phyloP scores from a whole-genome alignment of 1,284 basidiomycete species.

The Ustilago shanxiensis region DNA sequence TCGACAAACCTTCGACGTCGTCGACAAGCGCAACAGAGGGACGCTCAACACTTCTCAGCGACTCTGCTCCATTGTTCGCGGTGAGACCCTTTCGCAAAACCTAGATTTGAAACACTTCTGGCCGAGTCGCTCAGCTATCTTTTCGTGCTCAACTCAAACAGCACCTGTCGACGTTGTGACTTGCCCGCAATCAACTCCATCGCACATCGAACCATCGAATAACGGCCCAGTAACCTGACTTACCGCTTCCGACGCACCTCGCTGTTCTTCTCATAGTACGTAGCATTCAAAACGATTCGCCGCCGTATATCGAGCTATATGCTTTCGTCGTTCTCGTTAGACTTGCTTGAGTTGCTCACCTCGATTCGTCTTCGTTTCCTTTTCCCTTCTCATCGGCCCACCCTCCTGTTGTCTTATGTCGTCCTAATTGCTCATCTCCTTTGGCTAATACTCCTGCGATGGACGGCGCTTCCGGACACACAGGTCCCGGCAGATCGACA shows the following conservation, averaged over 20 bases:
- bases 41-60: neutral
- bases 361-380: neutral
- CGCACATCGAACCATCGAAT: neutral
- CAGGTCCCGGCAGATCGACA: neutral
- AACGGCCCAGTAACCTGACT: neutral
- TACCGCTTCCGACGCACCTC: neutral
- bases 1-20: neutral
- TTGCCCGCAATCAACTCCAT: neutral
- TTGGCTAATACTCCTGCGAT: neutral
- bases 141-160: neutral
- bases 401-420: too few relatives aligned
- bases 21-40: neutral
- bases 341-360: slow-evolving; percentile 4
- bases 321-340: neutral
- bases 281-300: neutral
- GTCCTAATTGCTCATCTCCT: neutral
- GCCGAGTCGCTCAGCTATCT: neutral
- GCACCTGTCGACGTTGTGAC: neutral
- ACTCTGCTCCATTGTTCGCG: neutral
- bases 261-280: neutral
- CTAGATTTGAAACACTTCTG: neutral
- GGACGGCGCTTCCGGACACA: neutral
- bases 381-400: too few relatives aligned
- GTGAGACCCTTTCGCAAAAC: neutral
- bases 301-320: slow-evolving; percentile 1